A percentile compares a stretch with the other conserved stretches of the same genome.
These are phyloP conservation scores for Dothideomycetes sp. DNA, from an alignment of 2,329 filamentous ascomycete species.

Conservation along the genomic window DNA sequence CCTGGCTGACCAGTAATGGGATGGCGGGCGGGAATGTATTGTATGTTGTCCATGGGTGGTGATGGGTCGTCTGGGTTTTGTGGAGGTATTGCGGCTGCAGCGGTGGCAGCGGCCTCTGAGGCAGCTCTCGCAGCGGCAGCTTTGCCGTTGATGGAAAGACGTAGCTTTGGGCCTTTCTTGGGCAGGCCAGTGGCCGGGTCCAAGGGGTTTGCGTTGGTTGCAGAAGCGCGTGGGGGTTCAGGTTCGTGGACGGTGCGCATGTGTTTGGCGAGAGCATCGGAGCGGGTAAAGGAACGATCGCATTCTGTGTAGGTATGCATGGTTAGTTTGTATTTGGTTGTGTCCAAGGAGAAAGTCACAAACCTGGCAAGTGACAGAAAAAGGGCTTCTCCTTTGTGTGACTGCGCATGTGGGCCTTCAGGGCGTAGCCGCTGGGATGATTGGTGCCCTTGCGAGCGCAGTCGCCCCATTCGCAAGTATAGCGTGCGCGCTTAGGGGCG, in stretches of 20 bases:
- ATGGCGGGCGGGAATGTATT: slow-evolving; percentile 50
- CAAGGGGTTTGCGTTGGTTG: slow-evolving; percentile 61
- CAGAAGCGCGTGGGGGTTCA: slow-evolving; percentile 67
- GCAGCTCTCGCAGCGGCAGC: slow-evolving; percentile 19
- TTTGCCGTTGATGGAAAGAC: slow-evolving; percentile 29
- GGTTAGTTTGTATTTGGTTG: neutral
- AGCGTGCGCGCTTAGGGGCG: slow-evolving; percentile 77
- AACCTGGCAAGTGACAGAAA: slow-evolving; percentile 90
- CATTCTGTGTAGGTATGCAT: slow-evolving; percentile 57
- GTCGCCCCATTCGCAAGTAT: slow-evolving; percentile 95
- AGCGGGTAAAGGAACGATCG: slow-evolving; percentile 90
- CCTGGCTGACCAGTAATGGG: slow-evolving; percentile 46
- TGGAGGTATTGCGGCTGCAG: neutral
- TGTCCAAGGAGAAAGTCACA: neutral
- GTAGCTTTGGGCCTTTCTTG: slow-evolving; percentile 36
- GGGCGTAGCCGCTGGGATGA: slow-evolving; percentile 88
- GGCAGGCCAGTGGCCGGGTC: slow-evolving; percentile 24
- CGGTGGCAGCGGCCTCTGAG: slow-evolving; percentile 18
- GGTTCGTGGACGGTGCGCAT: slow-evolving; percentile 99
- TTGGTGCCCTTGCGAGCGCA: slow-evolving; percentile 80
- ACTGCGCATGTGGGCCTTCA: slow-evolving; percentile 95
- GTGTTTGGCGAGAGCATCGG: slow-evolving; percentile 91
- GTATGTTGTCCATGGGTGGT: slow-evolving; percentile 45
- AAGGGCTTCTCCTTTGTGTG: slow-evolving; percentile 98
- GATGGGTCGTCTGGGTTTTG: slow-evolving; percentile 21